phyloP scores from a whole-genome alignment of 148 eudicot species.

The Pouteria glomerata region DNA sequence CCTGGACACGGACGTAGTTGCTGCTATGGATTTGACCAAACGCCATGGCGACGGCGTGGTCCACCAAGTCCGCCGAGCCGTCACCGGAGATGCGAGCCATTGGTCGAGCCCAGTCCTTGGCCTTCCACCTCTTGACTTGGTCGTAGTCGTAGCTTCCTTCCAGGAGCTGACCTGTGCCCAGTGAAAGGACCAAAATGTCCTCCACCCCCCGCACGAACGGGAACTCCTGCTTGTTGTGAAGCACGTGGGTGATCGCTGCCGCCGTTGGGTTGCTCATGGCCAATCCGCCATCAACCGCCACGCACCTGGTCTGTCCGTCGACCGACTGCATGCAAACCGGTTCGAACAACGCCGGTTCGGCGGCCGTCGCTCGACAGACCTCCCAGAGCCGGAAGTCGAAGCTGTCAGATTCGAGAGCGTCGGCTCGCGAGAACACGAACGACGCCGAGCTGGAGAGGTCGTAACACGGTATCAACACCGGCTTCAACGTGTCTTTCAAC shows the following conservation, averaged over 20 bases:
- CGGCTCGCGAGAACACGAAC: conserved; percentile 79
- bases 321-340: conserved; percentile 62
- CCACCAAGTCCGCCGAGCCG: conserved; percentile 75
- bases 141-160: conserved; percentile 64
- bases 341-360: conserved; percentile 59
- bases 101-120: conserved; percentile 77
- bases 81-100: conserved; percentile 75
- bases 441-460: conserved; percentile 77
- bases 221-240: conserved; percentile 89
- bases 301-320: conserved; percentile 58
- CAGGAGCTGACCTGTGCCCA: conserved; percentile 73
- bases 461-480: conserved; percentile 82
- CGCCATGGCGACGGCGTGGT: conserved; percentile 87
- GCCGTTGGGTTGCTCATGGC: conserved; percentile 84
- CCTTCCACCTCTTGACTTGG: conserved; percentile 64
- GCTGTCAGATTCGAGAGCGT: conserved; percentile 72
- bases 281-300: conserved; percentile 72
- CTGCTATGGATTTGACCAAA: conserved; percentile 62
- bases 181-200: conserved; percentile 80
- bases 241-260: conserved; percentile 90
- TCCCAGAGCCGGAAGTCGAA: conserved; percentile 75
- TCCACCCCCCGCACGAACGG: conserved; percentile 90
- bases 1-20: conserved; percentile 90
- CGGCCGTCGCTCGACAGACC: conserved; percentile 81
- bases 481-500: conserved; percentile 72